Percentiles rank a stretch among this genome's conserved stretches.
These are phyloP conservation scores for Asterophora lycoperdoides DNA, from an alignment of 768 basidiomycete species.

Conservation along the genomic window DNA sequence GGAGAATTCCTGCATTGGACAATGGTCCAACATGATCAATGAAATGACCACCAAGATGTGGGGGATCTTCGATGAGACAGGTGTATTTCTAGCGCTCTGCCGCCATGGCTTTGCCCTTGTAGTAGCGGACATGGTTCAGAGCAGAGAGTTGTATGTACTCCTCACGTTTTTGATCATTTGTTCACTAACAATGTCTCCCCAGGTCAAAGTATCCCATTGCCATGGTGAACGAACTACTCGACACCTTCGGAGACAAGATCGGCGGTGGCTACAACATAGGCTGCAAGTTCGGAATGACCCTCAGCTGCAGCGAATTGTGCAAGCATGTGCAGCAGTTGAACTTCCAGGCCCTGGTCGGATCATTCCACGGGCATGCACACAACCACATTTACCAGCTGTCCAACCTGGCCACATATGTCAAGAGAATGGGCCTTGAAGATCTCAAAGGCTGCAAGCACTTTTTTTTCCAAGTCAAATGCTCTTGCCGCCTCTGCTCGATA, in stretches of 20 bases:
- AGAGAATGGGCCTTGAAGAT: no score
- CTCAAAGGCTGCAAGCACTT: constrained; percentile 25
- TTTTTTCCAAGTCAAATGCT: constrained; percentile 25
- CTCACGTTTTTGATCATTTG: background rate
- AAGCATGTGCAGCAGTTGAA: constrained; percentile 10
- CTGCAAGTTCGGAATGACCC: constrained; percentile 24
- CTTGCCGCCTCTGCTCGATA: constrained; percentile 20
- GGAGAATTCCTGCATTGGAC: constrained; percentile 14
- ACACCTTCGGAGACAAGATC: constrained; percentile 12
- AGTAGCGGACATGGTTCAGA: no score
- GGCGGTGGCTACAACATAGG: constrained; percentile 25
- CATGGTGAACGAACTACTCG: constrained; percentile 12
- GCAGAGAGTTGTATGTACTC: constrained; percentile 22
- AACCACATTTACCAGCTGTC: constrained; percentile 23
- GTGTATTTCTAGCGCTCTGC: no score
- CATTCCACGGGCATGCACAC: constrained; percentile 26
- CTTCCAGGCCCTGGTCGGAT: constrained; percentile 21
- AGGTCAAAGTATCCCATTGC: constrained; percentile 28
- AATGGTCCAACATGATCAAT: constrained; percentile 20
- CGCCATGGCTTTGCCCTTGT: no score
- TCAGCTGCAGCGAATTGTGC: constrained; percentile 18
- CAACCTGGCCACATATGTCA: no score
- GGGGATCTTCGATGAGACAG: no score
- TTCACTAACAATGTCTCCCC: background rate
- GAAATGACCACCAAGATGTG: constrained; percentile 18